Conservation (phyloP, 2,329 filamentous ascomycete species). For the Colletotrichum endophyticum region DNA sequence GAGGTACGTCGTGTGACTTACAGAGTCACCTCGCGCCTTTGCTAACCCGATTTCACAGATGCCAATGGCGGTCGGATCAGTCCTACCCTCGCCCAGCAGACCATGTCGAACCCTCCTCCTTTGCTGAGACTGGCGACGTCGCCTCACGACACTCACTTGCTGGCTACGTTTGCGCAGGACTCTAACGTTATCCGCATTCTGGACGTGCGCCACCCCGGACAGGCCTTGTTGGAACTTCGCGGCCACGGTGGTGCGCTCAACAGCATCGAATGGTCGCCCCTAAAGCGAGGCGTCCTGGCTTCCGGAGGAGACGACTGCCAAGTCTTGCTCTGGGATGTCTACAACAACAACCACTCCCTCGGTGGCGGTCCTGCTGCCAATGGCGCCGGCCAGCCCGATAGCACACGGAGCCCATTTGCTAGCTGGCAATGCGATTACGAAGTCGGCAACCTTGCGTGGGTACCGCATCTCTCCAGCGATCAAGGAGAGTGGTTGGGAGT, state of each 20-base stretch:
- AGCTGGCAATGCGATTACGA: conserved; percentile 89
- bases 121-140: conserved; percentile 85
- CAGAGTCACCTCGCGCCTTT: neutral
- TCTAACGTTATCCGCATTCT: conserved; percentile 92
- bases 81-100: conserved; percentile 77
- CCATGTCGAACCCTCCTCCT: conserved; percentile 77
- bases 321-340: conserved; percentile 91
- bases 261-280: conserved; percentile 94
- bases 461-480: conserved; percentile 73
- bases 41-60: conserved; percentile 38
- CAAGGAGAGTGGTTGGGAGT: conserved; percentile 85
- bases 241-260: conserved; percentile 88
- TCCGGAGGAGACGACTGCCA: conserved; percentile 92
- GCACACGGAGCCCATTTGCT: conserved; percentile 70
- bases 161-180: conserved; percentile 96
- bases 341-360: conserved; percentile 65
- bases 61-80: conserved; percentile 68
- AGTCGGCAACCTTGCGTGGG: conserved; percentile 85
- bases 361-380: conserved; percentile 47
- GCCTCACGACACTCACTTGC: conserved; percentile 91
- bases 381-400: conserved; percentile 57
- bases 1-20: conserved; percentile 52
- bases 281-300: conserved; percentile 83
- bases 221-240: conserved; percentile 90
- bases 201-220: conserved; percentile 93